Percentiles rank a stretch among this genome's conserved stretches.
Evolutionary conservation across 495 filamentous ascomycete species (phyloP).

Genomic region (Penicillium paradoxum): DNA sequence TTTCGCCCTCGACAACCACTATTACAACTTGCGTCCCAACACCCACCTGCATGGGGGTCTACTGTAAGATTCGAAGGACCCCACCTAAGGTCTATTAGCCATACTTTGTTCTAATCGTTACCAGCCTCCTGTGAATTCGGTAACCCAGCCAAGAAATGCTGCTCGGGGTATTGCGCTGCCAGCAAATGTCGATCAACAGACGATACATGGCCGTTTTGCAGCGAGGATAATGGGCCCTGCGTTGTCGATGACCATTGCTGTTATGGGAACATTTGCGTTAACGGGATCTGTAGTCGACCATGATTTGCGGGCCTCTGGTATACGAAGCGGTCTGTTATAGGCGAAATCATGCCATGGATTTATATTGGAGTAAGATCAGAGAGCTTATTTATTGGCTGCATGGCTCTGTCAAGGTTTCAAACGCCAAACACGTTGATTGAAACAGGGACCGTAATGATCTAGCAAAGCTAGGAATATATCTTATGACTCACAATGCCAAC

Average conservation of each 20-base stretch:
- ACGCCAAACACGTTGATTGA: too few species aligned
- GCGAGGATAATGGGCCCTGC: slow-evolving; percentile 23
- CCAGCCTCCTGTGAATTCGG: slow-evolving; percentile 13
- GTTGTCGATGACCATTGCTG: slow-evolving; percentile 23
- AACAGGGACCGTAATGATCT: too few species aligned
- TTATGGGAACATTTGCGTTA: slow-evolving; percentile 23
- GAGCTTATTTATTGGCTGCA: too few species aligned
- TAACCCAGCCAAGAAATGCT: slow-evolving; percentile 14
- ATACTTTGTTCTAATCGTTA: neutral
- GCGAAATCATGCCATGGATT: neutral
- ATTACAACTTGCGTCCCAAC: slow-evolving; percentile 30
- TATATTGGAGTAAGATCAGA: neutral
- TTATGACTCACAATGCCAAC: neutral
- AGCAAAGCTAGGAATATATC: too few species aligned
- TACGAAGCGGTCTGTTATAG: too few species aligned
- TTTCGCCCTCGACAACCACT: slow-evolving; percentile 24
- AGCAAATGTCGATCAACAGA: slow-evolving; percentile 28
- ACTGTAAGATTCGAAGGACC: slow-evolving; percentile 16
- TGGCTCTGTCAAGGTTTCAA: too few species aligned
- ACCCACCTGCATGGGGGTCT: slow-evolving; percentile 29
- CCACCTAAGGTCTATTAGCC: neutral
- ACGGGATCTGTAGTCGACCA: slow-evolving; percentile 17
- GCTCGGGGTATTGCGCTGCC: slow-evolving; percentile 26
- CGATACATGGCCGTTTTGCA: slow-evolving; percentile 20
- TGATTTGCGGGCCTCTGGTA: neutral